Base-by-base conservation (phyloP, 2,329 filamentous ascomycete genomes). In the Chaetomium sp. region DNA sequence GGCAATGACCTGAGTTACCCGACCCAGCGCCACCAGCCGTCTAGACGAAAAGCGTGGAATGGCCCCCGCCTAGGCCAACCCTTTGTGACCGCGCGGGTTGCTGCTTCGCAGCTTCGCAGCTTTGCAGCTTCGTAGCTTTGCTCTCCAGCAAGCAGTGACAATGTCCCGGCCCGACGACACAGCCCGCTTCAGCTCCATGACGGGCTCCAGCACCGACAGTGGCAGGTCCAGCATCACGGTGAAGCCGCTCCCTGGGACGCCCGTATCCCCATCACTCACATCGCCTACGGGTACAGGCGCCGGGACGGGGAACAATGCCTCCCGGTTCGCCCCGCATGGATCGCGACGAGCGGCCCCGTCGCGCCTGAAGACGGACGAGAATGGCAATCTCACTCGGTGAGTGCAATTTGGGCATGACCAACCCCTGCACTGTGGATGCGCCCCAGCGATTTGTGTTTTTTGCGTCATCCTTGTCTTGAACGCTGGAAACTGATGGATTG, bases 121-220 rank as follows among this genome's bases (percentile, higher is more conserved):
- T 27, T 27, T 27, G 19, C 19, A 27, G 19, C 19, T 27, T 27
- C 19, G 19, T 27, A 27, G 19, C 19, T 27, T 27, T 27, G 19
- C 19, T 27, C 19, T 27, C 19, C 19, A 27, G 19, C 19, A 27
- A 27, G 47, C 40, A 69, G 72, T 71, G 72, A 82, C 73, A 72
- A 88, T 89, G 86, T 81, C 84, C 73, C 81, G 79, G 72, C 81
- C 85, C 75, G 84, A 87, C 69, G 74, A 75, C 66, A 72, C 72
- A 66, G 76, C 77, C 72, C 85, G 84, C 73, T 80, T 86, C 78
- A 84, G 79, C 74, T 85, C 84, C 61, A 74, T 79, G 62, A 82
- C 82, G 73, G 84, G 81, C 77, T 80, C 80, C 62, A 82, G 80
- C 73, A 81, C 80, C 66, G 79, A 83, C 65, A 88, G 84, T 74